phyloP scores from a whole-genome alignment of 78 protist species.

The Cyanophora paradoxa region DNA sequence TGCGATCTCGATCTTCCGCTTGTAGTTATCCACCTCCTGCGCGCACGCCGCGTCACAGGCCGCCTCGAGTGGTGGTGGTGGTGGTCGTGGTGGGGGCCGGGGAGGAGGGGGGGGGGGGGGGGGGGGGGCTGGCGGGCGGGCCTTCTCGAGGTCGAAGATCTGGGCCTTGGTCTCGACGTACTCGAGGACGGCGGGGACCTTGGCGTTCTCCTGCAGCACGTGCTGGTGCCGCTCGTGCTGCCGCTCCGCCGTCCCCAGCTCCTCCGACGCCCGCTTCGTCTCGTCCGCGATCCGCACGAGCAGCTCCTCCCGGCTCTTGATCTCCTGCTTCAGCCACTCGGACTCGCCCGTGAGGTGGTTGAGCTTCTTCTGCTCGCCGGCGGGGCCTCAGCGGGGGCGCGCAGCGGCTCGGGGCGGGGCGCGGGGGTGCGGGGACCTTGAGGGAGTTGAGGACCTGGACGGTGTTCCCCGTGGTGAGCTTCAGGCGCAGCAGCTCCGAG shows the following conservation, averaged over 20 bases:
- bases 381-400: too few species aligned
- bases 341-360: slow-evolving; percentile 10
- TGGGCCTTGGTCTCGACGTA: slow-evolving; percentile 46
- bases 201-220: not conserved
- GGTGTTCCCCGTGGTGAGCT: slow-evolving; percentile 56
- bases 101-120: too few species aligned
- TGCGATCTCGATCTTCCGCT: slow-evolving; percentile 65
- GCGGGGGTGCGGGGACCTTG: too few species aligned
- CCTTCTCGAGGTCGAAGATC: slow-evolving; percentile 1
- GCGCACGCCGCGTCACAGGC: too few species aligned
- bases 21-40: slow-evolving; percentile 22
- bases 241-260: too few species aligned
- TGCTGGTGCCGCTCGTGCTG: not conserved
- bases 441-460: slow-evolving; percentile 32
- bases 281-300: not conserved
- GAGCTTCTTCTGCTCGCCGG: not conserved
- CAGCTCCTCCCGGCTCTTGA: not conserved
- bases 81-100: too few species aligned
- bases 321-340: slow-evolving; percentile 13
- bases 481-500: slow-evolving; percentile 54
- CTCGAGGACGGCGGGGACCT: slow-evolving; percentile 47
- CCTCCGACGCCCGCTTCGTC: not conserved
- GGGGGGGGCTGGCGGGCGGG: too few species aligned
- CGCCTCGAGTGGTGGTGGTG: too few species aligned
- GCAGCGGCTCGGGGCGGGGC: too few species aligned